Evolutionary conservation across 2,329 filamentous ascomycete genomes (phyloP).

Genomic region (Talaromyces piceae): DNA sequence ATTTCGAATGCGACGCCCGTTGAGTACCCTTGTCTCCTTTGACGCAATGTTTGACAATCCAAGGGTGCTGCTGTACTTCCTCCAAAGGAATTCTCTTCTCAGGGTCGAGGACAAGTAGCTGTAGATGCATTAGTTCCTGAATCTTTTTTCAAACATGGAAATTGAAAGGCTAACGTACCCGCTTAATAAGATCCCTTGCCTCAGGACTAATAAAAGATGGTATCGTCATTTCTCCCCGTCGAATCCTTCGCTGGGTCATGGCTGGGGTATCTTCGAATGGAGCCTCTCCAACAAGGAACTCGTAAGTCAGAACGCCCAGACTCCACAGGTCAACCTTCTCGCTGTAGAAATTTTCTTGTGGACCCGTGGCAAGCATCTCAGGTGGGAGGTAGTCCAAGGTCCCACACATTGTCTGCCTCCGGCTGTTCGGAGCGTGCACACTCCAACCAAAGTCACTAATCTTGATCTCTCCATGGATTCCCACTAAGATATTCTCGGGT

Average conservation of each 20-base stretch:
- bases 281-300: constrained; percentile 91
- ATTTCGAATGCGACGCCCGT: constrained; percentile 34
- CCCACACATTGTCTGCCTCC: constrained; percentile 90
- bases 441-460: constrained; percentile 98
- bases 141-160: background rate
- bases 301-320: constrained; percentile 87
- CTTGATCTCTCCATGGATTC: constrained; percentile 96
- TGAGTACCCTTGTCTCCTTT: constrained; percentile 42
- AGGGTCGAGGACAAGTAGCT: constrained; percentile 85
- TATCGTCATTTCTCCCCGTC: constrained; percentile 82
- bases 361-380: constrained; percentile 86
- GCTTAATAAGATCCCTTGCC: constrained; percentile 86
- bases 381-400: constrained; percentile 96
- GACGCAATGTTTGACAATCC: constrained; percentile 93
- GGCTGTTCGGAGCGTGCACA: constrained; percentile 91
- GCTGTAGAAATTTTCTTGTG: constrained; percentile 78
- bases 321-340: constrained; percentile 98
- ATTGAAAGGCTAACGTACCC: constrained; percentile 43
- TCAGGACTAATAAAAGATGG: constrained; percentile 85
- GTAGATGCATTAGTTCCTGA: constrained; percentile 13
- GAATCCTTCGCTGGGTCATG: constrained; percentile 89
- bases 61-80: constrained; percentile 81
- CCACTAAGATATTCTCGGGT: constrained; percentile 92
- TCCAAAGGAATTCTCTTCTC: constrained; percentile 88
- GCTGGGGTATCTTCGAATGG: constrained; percentile 93